Percentiles rank a stretch among this genome's conserved stretches.
phyloP scores from a whole-genome alignment of 2,329 filamentous ascomycete genomes.

The Arthrobotrys sphaeroides region DNA sequence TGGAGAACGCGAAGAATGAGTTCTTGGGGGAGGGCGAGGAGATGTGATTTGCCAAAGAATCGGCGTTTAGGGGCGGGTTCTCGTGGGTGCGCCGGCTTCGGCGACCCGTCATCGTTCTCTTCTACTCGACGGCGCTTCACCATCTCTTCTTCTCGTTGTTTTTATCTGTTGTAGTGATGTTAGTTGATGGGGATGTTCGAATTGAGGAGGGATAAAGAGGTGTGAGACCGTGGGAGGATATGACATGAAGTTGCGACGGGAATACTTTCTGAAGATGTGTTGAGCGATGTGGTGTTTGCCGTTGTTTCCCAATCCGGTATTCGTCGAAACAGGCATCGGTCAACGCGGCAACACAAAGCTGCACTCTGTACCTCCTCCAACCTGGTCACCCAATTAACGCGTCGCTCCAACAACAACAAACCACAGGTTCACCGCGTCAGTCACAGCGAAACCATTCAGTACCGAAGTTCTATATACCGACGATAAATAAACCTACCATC shows the following conservation, averaged over 20 bases:
- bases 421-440: not conserved
- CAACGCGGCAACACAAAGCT: not conserved
- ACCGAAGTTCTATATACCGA: not conserved
- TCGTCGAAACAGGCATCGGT: not conserved
- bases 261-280: not conserved
- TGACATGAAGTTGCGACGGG: not conserved
- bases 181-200: not conserved
- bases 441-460: too few relatives aligned
- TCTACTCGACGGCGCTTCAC: conserved; percentile 29
- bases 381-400: not conserved
- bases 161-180: too few relatives aligned
- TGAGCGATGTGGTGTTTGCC: conserved; percentile 10
- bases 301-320: conserved; percentile 5
- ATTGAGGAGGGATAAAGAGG: too few relatives aligned
- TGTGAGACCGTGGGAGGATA: too few relatives aligned
- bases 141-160: not conserved
- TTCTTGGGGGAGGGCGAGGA: conserved; percentile 85
- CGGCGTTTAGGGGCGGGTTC: conserved; percentile 63
- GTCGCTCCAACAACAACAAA: conserved; percentile 3
- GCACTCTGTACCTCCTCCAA: too few relatives aligned
- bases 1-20: conserved; percentile 84
- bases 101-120: not conserved
- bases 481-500: not conserved
- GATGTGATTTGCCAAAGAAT: conserved; percentile 66
- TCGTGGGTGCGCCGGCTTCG: not conserved